A percentile compares a stretch with the other conserved stretches of the same genome.
Evolutionary conservation across 805 yeast species (phyloP).

Genomic region (Candida boleticola): DNA sequence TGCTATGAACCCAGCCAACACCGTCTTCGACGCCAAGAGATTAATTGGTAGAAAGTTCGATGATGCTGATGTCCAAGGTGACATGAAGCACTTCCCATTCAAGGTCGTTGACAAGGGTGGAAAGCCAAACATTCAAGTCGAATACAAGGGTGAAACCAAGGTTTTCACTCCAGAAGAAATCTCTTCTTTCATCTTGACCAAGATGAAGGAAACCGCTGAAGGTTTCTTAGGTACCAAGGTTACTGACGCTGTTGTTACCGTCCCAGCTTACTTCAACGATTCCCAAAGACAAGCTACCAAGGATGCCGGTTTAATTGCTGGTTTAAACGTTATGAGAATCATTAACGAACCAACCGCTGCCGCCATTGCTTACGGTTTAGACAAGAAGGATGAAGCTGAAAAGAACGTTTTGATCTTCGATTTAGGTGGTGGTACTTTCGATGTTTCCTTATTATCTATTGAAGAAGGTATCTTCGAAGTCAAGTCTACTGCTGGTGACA

Average conservation of each 20-base stretch:
- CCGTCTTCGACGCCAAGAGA: conserved; percentile 82
- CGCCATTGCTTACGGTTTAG: conserved; percentile 31
- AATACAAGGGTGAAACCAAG: conserved; percentile 66
- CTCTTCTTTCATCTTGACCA: conserved; percentile 73
- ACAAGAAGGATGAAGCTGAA: conserved; percentile 55
- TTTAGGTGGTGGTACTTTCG: conserved; percentile 51
- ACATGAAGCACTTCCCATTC: conserved; percentile 89
- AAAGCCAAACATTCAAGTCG: conserved; percentile 68
- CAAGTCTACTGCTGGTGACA: conserved; percentile 50
- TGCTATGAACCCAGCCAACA: conserved; percentile 74
- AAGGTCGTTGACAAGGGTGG: conserved; percentile 63
- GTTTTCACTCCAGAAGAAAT: conserved; percentile 73
- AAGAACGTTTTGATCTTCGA: conserved; percentile 53
- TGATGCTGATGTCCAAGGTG: conserved; percentile 77
- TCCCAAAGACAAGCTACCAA: conserved; percentile 94
- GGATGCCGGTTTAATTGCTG: conserved; percentile 92
- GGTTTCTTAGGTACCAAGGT: conserved; percentile 70
- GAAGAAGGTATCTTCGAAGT: conserved; percentile 51
- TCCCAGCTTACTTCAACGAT: conserved; percentile 91
- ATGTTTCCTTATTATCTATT: conserved; percentile 45
- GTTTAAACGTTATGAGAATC: conserved; percentile 82
- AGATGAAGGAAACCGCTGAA: conserved; percentile 82
- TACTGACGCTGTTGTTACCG: conserved; percentile 88
- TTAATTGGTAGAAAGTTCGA: conserved; percentile 78
- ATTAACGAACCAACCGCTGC: conserved; percentile 73